phyloP scores from a whole-genome alignment of 2,329 filamentous ascomycete species.

The Periglandula ipomoeae region DNA sequence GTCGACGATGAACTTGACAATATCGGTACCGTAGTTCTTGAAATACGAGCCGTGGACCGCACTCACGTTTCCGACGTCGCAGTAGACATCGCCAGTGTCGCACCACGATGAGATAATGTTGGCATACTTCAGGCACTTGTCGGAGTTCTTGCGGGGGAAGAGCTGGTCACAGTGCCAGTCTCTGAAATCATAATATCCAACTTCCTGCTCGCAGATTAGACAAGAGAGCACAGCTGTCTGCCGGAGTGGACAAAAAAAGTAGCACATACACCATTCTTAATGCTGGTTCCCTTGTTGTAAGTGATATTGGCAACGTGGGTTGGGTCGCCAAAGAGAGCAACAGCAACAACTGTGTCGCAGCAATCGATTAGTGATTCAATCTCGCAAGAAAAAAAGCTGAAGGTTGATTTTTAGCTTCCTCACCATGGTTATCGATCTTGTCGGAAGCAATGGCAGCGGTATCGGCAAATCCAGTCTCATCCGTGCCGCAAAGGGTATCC shows the following conservation, averaged over 20 bases:
- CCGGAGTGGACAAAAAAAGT: neutral
- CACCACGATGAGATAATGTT: constrained; percentile 30
- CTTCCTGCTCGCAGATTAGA: neutral
- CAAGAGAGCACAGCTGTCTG: neutral
- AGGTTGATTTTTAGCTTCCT: neutral
- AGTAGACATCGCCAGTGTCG: constrained; percentile 32
- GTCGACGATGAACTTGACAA: constrained; percentile 26
- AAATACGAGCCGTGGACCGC: constrained; percentile 28
- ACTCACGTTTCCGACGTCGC: constrained; percentile 22
- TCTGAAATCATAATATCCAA: neutral
- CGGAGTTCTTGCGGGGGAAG: constrained; percentile 25
- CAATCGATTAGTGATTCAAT: neutral
- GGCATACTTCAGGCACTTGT: constrained; percentile 25
- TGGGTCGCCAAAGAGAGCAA: constrained; percentile 33
- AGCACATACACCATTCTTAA: constrained; percentile 26
- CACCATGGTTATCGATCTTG: constrained; percentile 25
- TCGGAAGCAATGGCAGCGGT: constrained; percentile 16
- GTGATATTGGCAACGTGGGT: constrained; percentile 25
- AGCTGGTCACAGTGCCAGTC: constrained; percentile 17
- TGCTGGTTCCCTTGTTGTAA: constrained; percentile 29
- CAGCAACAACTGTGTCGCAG: constrained; percentile 25
- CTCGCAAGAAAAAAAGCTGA: constrained; percentile 8
- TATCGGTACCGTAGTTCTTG: constrained; percentile 22
- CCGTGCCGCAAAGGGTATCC: constrained; percentile 29
- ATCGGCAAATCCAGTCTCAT: constrained; percentile 19